Evolutionary conservation across 2,329 filamentous ascomycete species (phyloP).

Genomic region (Paraconiothyrium brasiliense): DNA sequence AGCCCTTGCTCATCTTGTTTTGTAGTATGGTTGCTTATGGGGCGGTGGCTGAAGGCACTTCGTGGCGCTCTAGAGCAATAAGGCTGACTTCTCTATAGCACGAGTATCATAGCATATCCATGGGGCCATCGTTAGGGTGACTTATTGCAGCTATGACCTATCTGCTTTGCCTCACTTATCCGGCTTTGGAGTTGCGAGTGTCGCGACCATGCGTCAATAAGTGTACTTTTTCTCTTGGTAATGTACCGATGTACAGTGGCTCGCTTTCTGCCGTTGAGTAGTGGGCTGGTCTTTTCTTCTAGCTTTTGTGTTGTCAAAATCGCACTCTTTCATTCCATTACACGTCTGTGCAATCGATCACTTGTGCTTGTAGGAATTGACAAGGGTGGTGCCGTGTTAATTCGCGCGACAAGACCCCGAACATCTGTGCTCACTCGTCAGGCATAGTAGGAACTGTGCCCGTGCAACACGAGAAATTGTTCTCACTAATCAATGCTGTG

Average conservation of each 20-base stretch:
- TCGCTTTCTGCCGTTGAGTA: background rate
- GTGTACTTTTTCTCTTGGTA: too few species aligned
- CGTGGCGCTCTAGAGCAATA: background rate
- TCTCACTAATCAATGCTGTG: background rate
- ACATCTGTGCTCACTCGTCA: background rate
- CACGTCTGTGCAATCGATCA: background rate
- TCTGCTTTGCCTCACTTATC: background rate
- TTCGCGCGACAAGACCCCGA: conserved; percentile 2
- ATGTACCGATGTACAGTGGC: background rate
- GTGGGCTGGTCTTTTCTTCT: background rate
- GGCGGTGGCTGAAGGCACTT: background rate
- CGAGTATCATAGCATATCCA: background rate
- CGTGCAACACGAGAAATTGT: conserved; percentile 5
- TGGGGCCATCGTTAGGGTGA: background rate
- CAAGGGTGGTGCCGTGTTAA: background rate
- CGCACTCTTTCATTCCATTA: background rate
- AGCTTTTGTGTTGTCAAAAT: background rate
- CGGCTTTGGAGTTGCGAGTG: background rate
- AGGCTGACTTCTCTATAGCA: background rate
- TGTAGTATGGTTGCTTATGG: background rate
- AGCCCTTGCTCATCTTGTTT: background rate
- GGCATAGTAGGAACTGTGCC: background rate
- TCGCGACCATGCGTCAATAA: background rate
- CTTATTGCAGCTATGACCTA: background rate
- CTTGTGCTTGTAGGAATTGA: background rate